phyloP scores from a whole-genome alignment of 2,329 filamentous ascomycete genomes.

The Colletotrichum scovillei region DNA sequence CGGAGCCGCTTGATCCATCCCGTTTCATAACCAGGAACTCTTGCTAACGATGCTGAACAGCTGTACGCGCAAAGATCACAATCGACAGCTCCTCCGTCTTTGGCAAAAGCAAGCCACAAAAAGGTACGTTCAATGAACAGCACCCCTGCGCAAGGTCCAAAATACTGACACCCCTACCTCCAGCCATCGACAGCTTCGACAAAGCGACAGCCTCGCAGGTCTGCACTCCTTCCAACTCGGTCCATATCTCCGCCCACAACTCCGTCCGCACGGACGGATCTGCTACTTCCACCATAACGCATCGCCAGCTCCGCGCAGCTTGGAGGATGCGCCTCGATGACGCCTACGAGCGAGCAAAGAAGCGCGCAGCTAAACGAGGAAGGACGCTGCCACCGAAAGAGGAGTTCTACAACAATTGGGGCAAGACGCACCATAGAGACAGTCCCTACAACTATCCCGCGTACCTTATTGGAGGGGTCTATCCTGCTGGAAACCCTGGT shows the following conservation, averaged over 20 bases:
- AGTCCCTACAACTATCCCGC: constrained; percentile 57
- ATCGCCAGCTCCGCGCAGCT: constrained; percentile 49
- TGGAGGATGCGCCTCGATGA: constrained; percentile 56
- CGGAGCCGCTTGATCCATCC: rapidly evolving
- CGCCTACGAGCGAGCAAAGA: constrained; percentile 66
- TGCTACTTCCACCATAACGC: constrained; percentile 36
- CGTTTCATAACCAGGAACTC: too few relatives aligned
- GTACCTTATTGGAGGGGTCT: constrained; percentile 57
- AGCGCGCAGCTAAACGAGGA: constrained; percentile 62
- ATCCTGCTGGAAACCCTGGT: constrained; percentile 57
- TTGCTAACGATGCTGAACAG: constrained; percentile 26
- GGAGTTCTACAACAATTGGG: constrained; percentile 66
- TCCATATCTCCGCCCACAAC: constrained; percentile 81
- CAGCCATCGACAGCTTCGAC: constrained; percentile 55
- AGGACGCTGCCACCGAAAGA: constrained; percentile 58
- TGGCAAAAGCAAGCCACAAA: constrained; percentile 57
- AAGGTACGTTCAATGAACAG: constrained; percentile 36
- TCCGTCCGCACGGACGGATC: constrained; percentile 59
- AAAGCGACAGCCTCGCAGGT: constrained; percentile 58
- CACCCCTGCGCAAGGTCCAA: background rate
- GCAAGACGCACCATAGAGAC: constrained; percentile 62
- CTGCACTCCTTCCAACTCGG: constrained; percentile 66
- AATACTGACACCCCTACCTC: background rate
- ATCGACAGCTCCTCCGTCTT: constrained; percentile 58
- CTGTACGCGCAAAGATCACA: constrained; percentile 68